Base-by-base conservation (phyloP, 2,329 filamentous ascomycete genomes). In the Metarhizium album region DNA sequence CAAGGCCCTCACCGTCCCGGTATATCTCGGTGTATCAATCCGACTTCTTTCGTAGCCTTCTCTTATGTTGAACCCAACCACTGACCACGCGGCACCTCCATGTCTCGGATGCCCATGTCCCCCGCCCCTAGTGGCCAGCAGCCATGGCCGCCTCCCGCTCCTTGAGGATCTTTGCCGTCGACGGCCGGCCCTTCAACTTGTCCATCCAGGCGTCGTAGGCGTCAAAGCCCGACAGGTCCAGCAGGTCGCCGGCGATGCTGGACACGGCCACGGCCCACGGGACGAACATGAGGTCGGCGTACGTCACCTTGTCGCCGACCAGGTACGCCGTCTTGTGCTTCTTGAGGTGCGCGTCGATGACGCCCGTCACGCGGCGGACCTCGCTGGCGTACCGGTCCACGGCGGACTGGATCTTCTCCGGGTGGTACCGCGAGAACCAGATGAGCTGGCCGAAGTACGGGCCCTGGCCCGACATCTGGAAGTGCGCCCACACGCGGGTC, bases 341-440 rank as follows among this genome's bases (percentile, higher is more conserved):
- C 43, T 51, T 51, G 2, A 60, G 48, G 22, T 59, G 54, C 1
- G 42, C 42, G 29, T 62, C 57, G 7, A 62, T 55, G 1, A 67
- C 64, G 9, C 59, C 55, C 4, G 60, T 55, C 4, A 66, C 54
- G 18, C 64, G 59, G 38, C 53, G 54, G 3, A 60, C 56, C 52
- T 67, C 62, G 14, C 59, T 60, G n/a, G 24, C 23, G 50, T 65
- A 66, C 11, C 64, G 58, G 42, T 61, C 59, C 9, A 61, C 55
- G 3, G 64, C 62, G 0, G 59, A 59, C 1, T 54, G 59, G 16
- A 66, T 16, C 53, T 57, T 53, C 20, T 59, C 59, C 6, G 53
- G 57, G 29, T 64, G 55, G 24, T 51, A 53, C 7, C 16, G 37
- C 4, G 38, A 29, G 48, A 62, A 63, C 56, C 59, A 61, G 24